phyloP scores from a whole-genome alignment of 163 green algal species.

The Smithsoniella earleae region DNA sequence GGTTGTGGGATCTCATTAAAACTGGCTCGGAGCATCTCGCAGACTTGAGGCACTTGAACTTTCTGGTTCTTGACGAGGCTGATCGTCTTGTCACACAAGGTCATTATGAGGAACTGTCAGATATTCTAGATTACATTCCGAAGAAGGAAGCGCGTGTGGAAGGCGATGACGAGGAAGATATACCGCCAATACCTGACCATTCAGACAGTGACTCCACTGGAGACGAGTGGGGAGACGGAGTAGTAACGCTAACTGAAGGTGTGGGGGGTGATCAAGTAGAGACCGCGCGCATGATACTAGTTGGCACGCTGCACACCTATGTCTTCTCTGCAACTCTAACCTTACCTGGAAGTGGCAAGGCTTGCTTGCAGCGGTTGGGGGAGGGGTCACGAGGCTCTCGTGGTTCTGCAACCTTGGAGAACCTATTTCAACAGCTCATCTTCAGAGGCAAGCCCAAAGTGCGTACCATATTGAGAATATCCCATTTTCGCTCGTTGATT shows the following conservation, averaged over 20 bases:
- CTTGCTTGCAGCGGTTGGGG: conserved; percentile 52
- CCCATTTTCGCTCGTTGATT: background rate
- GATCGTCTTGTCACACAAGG: conserved; percentile 87
- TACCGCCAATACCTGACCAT: too few species aligned
- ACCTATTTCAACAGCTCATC: conserved; percentile 57
- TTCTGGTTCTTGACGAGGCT: conserved; percentile 90
- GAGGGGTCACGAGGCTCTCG: conserved; percentile 51
- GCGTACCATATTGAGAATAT: background rate
- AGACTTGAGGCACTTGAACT: conserved; percentile 58
- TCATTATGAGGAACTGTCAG: conserved; percentile 59
- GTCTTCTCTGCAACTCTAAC: conserved; percentile 95
- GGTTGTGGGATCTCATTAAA: conserved; percentile 86
- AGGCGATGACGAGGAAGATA: background rate
- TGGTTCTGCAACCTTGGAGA: conserved; percentile 56
- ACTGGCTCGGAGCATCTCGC: conserved; percentile 51
- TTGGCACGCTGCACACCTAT: conserved; percentile 72
- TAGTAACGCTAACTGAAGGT: background rate
- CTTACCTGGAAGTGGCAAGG: conserved; percentile 62
- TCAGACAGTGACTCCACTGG: too few species aligned
- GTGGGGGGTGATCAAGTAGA: background rate
- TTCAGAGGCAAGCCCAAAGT: conserved; percentile 48
- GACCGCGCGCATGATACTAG: background rate
- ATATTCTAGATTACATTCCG: conserved; percentile 65
- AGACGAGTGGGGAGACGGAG: background rate
- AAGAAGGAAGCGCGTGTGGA: background rate